Percentiles rank a stretch among this genome's conserved stretches.
Conservation (phyloP, 768 basidiomycete genomes). For the Zangia roseola region DNA sequence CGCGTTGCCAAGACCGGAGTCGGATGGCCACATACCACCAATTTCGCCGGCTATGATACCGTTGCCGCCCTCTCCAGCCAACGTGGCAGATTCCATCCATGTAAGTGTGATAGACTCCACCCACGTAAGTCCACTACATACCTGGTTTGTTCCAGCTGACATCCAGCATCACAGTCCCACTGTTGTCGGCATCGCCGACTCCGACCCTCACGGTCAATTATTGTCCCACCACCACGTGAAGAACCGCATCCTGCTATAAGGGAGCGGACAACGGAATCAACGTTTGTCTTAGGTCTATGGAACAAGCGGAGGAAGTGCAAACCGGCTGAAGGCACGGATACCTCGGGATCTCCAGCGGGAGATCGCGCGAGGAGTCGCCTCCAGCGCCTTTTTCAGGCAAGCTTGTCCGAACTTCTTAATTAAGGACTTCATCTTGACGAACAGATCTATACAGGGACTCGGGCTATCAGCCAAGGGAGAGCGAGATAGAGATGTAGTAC, state of each 20-base stretch:
- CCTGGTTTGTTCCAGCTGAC: not conserved
- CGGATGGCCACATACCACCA: too few relatives aligned
- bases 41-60: constrained; percentile 12
- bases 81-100: constrained; percentile 20
- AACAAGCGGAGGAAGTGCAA: constrained; percentile 6
- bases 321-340: not conserved
- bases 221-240: not conserved
- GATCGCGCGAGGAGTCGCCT: constrained; percentile 10
- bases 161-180: constrained; percentile 8
- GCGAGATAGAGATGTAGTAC: too few relatives aligned
- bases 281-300: constrained; percentile 13
- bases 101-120: constrained; percentile 23
- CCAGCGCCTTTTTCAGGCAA: constrained; percentile 17
- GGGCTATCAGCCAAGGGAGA: not conserved
- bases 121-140: constrained; percentile 5
- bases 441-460: constrained; percentile 5
- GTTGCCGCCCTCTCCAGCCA: constrained; percentile 22
- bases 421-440: not conserved
- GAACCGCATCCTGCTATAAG: not conserved
- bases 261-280: not conserved
- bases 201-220: not conserved
- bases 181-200: not conserved
- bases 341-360: not conserved
- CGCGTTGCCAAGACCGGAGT: constrained; percentile 4
- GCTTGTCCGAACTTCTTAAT: not conserved